Evolutionary conservation across 768 basidiomycete genomes (phyloP), one percentile per base, ranked within the genome.

Genomic region (Mrakia hoshinonis): DNA sequence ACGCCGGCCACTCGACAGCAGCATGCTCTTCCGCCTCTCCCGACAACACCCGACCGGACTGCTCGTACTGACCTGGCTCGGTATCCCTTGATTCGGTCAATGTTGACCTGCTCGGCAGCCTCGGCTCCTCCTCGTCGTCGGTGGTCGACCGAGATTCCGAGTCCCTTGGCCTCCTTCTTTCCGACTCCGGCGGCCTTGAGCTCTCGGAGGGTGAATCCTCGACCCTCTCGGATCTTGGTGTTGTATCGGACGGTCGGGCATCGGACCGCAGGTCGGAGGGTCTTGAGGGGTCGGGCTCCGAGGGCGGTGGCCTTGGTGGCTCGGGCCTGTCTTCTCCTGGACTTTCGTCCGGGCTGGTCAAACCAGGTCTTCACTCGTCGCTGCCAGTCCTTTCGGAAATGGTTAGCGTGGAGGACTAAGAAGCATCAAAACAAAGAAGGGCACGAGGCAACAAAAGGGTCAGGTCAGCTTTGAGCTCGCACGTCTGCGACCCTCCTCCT

Each of bases 341-440:
- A 89, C 84, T 98, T 98, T 80, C 91, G 90, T 62, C 94, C 95
- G 70, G 96, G 92, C 83, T 99, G 96, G 85, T 98, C 90, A 81
- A 98, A 98, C 94, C 94, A 93, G 79, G 92, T 95, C 82, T 89
- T 89, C 77, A 95, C 92, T 75, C 89, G 89, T 79, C 88, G 85
- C 70, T 98, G 95, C 94, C 94, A 98, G 81, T 98, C 94, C 87
- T 98, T 98, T 84, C 87, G 91, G 86, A 93, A 93, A 81, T 96
- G 92, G 82, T 93, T 93, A 77, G 82, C 85, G 83, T 87, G 92
- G 81, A 95, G 90, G 83, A 90, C 91, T 70, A 64, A 61, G 55
- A n/a, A 31, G 34, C 7, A 43, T 43, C 43, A 43, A 29, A 39
- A 38, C 4, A 58, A 46, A 24, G 58, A 3, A 38, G 34, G 38